A percentile compares a stretch with the other conserved stretches of the same genome.
These are phyloP conservation scores for Phytophthora nicotianae DNA, from an alignment of 352 stramenopile species.

Conservation along the genomic window DNA sequence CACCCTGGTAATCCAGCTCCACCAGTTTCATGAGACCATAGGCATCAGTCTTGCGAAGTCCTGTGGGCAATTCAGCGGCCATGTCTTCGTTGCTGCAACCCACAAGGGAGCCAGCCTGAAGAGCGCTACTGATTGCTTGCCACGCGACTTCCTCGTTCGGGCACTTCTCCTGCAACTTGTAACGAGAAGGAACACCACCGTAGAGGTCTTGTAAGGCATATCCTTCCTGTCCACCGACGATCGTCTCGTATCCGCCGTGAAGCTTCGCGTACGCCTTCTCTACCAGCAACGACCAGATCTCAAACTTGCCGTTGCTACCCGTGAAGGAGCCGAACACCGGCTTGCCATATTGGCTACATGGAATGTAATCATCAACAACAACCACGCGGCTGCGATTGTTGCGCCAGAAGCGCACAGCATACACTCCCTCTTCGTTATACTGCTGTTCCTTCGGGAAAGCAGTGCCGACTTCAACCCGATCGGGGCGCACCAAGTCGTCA, in stretches of 20 bases:
- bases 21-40: slow-evolving; percentile 82
- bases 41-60: slow-evolving; percentile 68
- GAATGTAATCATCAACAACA: slow-evolving; percentile 86
- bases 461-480: slow-evolving; percentile 63
- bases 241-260: slow-evolving; percentile 89
- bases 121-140: slow-evolving; percentile 45
- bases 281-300: slow-evolving; percentile 93
- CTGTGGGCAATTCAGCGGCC: slow-evolving; percentile 61
- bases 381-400: slow-evolving; percentile 84
- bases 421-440: slow-evolving; percentile 90
- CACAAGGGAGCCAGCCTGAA: slow-evolving; percentile 70
- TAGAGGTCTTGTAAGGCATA: slow-evolving; percentile 82
- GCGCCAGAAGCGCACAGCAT: slow-evolving; percentile 85
- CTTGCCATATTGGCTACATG: slow-evolving; percentile 84
- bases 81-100: slow-evolving; percentile 78
- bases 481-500: slow-evolving; percentile 59
- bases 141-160: slow-evolving; percentile 63
- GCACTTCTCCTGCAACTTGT: slow-evolving; percentile 72
- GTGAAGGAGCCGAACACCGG: slow-evolving; percentile 87
- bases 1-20: slow-evolving; percentile 70
- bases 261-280: slow-evolving; percentile 97
- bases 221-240: slow-evolving; percentile 87
- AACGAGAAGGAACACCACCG: slow-evolving; percentile 68
- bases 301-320: slow-evolving; percentile 81
- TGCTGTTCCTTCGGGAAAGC: slow-evolving; percentile 74